Conservation (phyloP, 805 yeast genomes). For the Saccharomycopsis selenospora region DNA sequence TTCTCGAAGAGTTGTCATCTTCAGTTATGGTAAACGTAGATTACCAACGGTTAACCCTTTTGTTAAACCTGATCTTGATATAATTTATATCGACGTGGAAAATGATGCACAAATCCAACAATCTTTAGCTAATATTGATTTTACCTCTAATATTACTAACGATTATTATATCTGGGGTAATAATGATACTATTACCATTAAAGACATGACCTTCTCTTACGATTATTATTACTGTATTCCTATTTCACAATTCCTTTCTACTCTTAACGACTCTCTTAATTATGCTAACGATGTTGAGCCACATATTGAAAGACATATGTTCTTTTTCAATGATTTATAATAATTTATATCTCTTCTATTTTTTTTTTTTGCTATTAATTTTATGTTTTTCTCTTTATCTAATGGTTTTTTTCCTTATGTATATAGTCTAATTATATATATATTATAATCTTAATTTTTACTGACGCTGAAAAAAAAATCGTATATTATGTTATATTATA, state of each 20-base stretch:
- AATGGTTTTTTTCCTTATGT: too few relatives aligned
- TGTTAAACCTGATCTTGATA: background rate
- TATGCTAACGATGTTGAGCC: conserved; percentile 2
- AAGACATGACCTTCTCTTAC: conserved; percentile 1
- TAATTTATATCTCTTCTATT: too few relatives aligned
- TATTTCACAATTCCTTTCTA: background rate
- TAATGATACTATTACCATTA: background rate
- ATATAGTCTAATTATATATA: too few relatives aligned
- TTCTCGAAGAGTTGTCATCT: background rate
- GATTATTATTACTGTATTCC: background rate
- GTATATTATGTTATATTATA: too few relatives aligned
- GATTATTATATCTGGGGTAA: background rate
- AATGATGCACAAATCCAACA: background rate
- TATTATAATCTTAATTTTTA: too few relatives aligned
- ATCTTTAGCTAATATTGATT: conserved; percentile 1
- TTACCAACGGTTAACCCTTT: background rate
- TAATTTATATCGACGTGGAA: background rate
- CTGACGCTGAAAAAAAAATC: too few relatives aligned
- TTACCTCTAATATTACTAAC: background rate
- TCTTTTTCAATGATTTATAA: background rate
- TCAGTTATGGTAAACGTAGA: background rate
- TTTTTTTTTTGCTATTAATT: too few relatives aligned
- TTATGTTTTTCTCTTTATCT: too few relatives aligned
- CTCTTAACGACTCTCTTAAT: conserved; percentile 2
- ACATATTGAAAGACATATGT: background rate